Conservation (phyloP, 129 eudicot species). For the Kitagawia praeruptora region DNA sequence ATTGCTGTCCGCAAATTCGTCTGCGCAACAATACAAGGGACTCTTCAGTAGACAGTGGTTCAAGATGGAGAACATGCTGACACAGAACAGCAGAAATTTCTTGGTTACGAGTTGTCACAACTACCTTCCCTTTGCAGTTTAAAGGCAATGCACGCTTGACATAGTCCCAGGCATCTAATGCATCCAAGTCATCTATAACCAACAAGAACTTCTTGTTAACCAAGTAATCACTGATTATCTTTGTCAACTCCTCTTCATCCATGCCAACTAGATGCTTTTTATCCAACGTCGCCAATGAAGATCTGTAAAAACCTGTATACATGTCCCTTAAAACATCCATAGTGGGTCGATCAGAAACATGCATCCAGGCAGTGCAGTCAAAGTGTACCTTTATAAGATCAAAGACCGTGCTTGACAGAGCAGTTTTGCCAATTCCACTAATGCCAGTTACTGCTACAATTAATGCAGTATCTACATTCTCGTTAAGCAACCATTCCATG, state of each 20-base stretch:
- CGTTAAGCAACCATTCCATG: constrained; percentile 9
- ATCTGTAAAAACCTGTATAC: background rate
- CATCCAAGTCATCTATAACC: constrained; percentile 16
- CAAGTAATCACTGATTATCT: constrained; percentile 9
- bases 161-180: constrained; percentile 16
- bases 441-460: constrained; percentile 13
- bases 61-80: constrained; percentile 12
- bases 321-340: constrained; percentile 11
- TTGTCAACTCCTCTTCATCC: constrained; percentile 12
- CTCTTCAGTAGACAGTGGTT: constrained; percentile 9
- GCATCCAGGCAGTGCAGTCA: constrained; percentile 9
- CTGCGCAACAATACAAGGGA: constrained; percentile 3
- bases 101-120: constrained; percentile 11
- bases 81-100: background rate
- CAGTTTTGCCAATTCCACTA: constrained; percentile 19
- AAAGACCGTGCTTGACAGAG: constrained; percentile 7
- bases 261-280: constrained; percentile 1
- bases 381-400: constrained; percentile 4
- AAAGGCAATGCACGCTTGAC: constrained; percentile 13
- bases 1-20: constrained; percentile 6
- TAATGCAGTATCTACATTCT: constrained; percentile 6
- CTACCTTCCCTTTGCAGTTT: constrained; percentile 10
- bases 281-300: background rate
- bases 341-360: constrained; percentile 5
- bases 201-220: constrained; percentile 10